Percentiles rank a stretch among this genome's conserved stretches.
phyloP scores from a whole-genome alignment of 2,329 filamentous ascomycete species.

The Nakataea oryzae region DNA sequence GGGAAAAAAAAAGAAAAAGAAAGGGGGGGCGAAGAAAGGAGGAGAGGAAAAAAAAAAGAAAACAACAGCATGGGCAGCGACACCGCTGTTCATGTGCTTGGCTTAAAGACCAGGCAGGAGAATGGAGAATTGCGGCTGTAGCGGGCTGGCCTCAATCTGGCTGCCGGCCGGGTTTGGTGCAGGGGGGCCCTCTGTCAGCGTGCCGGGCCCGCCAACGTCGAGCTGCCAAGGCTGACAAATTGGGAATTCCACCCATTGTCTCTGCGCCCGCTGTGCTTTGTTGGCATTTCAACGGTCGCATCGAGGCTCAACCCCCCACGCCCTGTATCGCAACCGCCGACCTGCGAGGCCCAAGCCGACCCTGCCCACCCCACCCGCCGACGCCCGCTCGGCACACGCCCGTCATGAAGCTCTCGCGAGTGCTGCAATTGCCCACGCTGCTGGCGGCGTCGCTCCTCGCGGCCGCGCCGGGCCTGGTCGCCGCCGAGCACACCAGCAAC shows the following conservation, averaged over 20 bases:
- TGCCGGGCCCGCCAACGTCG: neutral
- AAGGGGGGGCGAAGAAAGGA: too few species aligned
- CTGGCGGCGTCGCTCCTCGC: constrained; percentile 36
- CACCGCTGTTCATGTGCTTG: too few species aligned
- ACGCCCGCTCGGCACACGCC: neutral
- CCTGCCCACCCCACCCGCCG: too few species aligned
- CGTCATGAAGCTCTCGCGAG: constrained; percentile 39
- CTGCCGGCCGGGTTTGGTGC: neutral
- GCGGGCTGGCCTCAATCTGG: too few species aligned
- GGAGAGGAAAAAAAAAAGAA: too few species aligned
- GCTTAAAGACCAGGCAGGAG: too few species aligned
- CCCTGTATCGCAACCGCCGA: neutral
- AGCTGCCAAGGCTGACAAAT: neutral
- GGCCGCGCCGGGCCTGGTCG: constrained; percentile 27
- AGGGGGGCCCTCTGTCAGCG: neutral
- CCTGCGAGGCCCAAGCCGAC: neutral
- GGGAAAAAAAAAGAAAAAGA: too few species aligned
- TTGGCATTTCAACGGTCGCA: neutral
- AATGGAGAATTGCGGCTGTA: too few species aligned
- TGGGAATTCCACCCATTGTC: neutral
- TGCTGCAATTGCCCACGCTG: constrained; percentile 35
- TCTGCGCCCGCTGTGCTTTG: neutral
- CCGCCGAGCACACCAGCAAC: constrained; percentile 85
- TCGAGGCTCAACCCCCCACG: neutral
- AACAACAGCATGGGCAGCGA: too few species aligned